These are phyloP conservation scores for Ascochyta viciae-villosae DNA, from an alignment of 2,329 filamentous ascomycete genomes.

Conservation along the genomic window DNA sequence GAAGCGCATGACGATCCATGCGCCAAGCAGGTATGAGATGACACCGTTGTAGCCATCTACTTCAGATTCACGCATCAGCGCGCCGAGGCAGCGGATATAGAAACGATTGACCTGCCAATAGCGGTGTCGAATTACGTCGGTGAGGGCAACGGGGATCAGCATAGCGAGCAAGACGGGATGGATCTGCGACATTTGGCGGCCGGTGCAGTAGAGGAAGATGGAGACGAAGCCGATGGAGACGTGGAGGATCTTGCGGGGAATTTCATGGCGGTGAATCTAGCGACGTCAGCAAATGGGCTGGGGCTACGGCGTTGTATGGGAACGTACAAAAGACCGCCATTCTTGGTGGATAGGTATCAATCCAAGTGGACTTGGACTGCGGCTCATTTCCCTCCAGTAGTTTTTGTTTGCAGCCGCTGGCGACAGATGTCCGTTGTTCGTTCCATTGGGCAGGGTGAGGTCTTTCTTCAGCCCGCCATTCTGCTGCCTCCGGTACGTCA, in stretches of 20 bases:
- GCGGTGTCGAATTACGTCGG: constrained; percentile 83
- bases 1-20: constrained; percentile 83
- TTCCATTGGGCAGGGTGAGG: constrained; percentile 49
- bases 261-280: constrained; percentile 85
- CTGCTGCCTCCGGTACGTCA: constrained; percentile 58
- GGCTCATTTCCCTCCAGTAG: constrained; percentile 86
- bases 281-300: constrained; percentile 23
- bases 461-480: constrained; percentile 47
- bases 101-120: constrained; percentile 82
- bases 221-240: constrained; percentile 97
- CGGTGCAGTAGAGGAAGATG: constrained; percentile 81
- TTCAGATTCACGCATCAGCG: constrained; percentile 96
- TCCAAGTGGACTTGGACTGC: constrained; percentile 90
- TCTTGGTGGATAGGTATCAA: constrained; percentile 94
- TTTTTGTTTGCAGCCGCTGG: constrained; percentile 70
- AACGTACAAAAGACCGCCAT: constrained; percentile 81
- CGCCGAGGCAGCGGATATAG: constrained; percentile 84
- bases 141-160: constrained; percentile 81
- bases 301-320: not conserved
- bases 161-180: constrained; percentile 83
- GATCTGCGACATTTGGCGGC: constrained; percentile 77
- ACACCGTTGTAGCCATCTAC: constrained; percentile 95
- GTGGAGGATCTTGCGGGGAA: constrained; percentile 90
- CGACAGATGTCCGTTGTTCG: constrained; percentile 72
- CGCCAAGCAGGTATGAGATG: constrained; percentile 92